Conservation (phyloP, 116 monocot genomes). For the Zostera marina region DNA sequence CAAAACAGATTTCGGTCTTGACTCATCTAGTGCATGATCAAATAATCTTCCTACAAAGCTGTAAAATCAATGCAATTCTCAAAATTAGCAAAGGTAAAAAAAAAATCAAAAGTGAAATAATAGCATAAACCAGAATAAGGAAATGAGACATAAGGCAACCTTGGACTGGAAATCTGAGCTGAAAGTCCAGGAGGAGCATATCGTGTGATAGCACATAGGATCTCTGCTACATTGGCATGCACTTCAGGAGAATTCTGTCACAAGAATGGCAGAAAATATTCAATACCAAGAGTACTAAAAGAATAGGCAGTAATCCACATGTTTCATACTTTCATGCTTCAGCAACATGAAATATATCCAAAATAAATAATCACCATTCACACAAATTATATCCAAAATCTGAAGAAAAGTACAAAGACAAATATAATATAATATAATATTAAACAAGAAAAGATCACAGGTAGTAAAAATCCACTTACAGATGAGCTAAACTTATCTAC, state of each 20-base stretch:
- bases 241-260: slow-evolving; percentile 26
- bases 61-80: slow-evolving; percentile 8
- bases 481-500: slow-evolving; percentile 93
- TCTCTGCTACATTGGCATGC: slow-evolving; percentile 27
- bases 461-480: slow-evolving; percentile 17
- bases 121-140: not conserved
- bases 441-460: not conserved
- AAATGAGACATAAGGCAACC: slow-evolving; percentile 2
- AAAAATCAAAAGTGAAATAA: not conserved
- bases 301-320: not conserved
- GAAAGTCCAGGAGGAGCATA: slow-evolving; percentile 24
- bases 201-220: slow-evolving; percentile 22
- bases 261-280: not conserved
- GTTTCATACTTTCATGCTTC: no score
- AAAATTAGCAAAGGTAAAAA: slow-evolving; percentile 2
- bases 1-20: slow-evolving; percentile 84
- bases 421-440: no score
- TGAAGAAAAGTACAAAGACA: no score
- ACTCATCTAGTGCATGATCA: slow-evolving; percentile 69
- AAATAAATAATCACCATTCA: no score
- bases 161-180: slow-evolving; percentile 17
- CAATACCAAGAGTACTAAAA: not conserved
- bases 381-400: no score
- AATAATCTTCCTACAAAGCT: slow-evolving; percentile 83
- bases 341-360: no score